Percentiles rank a stretch among this genome's conserved stretches.
These are phyloP conservation scores for Quercus cerris DNA, from an alignment of 306 rosid species.

Conservation along the genomic window DNA sequence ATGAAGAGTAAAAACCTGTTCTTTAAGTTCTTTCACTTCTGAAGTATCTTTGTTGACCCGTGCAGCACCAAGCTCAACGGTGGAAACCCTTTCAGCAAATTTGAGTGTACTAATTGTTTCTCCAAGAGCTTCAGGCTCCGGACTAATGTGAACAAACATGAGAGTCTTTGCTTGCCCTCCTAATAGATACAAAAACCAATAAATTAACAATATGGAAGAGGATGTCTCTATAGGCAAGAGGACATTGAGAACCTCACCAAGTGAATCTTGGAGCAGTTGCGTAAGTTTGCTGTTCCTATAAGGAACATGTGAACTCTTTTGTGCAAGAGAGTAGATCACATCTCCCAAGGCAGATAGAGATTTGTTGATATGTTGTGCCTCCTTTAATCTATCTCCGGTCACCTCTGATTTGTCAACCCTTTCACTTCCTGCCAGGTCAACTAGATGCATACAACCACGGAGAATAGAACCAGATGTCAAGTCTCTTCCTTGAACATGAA, in stretches of 20 bases:
- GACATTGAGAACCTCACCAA: conserved; percentile 46
- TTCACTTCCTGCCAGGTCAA: conserved; percentile 99
- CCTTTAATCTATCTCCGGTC: conserved; percentile 90
- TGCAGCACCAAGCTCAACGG: conserved; percentile 86
- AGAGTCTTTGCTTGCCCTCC: conserved; percentile 97
- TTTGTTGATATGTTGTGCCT: conserved; percentile 95
- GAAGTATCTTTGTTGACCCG: conserved; percentile 60
- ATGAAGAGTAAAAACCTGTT: conserved; percentile 51
- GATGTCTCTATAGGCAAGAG: background rate
- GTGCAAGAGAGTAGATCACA: conserved; percentile 89
- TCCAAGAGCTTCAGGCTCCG: conserved; percentile 76
- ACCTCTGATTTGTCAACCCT: conserved; percentile 95
- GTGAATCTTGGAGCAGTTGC: conserved; percentile 93
- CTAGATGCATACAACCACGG: conserved; percentile 90
- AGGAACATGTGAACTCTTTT: conserved; percentile 85
- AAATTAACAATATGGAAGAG: conserved; percentile 1
- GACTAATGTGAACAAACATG: conserved; percentile 93
- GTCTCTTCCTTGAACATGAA: conserved; percentile 92
- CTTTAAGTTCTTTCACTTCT: conserved; percentile 83
- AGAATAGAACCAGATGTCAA: conserved; percentile 57
- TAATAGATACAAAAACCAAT: conserved; percentile 17
- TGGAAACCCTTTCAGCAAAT: conserved; percentile 90
- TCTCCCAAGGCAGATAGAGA: conserved; percentile 98
- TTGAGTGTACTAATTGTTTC: conserved; percentile 93
- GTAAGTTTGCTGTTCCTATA: conserved; percentile 96